Percentiles rank a stretch among this genome's conserved stretches.
Evolutionary conservation across 805 yeast genomes (phyloP).

Genomic region (Candida takata): DNA sequence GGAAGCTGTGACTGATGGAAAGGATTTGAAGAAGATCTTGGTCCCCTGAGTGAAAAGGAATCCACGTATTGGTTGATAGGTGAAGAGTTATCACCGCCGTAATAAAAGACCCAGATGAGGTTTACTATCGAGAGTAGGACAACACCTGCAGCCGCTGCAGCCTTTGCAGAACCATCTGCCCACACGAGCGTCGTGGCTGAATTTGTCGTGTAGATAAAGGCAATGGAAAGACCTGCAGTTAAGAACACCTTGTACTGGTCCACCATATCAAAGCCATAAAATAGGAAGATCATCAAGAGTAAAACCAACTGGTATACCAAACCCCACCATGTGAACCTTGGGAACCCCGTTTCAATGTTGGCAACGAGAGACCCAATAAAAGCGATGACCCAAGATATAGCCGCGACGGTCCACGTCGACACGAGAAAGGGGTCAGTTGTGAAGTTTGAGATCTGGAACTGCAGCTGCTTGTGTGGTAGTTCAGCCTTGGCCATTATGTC

Average conservation of each 20-base stretch:
- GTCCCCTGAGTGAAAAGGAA: slow-evolving; percentile 60
- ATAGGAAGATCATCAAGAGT: slow-evolving; percentile 40
- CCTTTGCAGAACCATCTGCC: slow-evolving; percentile 51
- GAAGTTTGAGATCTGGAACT: slow-evolving; percentile 32
- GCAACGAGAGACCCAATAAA: slow-evolving; percentile 78
- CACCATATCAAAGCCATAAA: slow-evolving; percentile 55
- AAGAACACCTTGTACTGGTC: slow-evolving; percentile 57
- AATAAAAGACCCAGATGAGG: slow-evolving; percentile 78
- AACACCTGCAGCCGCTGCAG: slow-evolving; percentile 91
- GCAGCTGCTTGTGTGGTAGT: background rate
- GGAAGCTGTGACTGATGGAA: slow-evolving; percentile 6
- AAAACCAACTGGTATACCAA: slow-evolving; percentile 68
- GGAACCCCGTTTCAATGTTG: slow-evolving; percentile 40
- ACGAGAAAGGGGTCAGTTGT: slow-evolving; percentile 84
- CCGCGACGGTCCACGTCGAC: slow-evolving; percentile 67
- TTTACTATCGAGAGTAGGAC: slow-evolving; percentile 77
- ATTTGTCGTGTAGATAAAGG: slow-evolving; percentile 80
- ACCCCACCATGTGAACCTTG: slow-evolving; percentile 96
- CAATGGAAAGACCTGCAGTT: slow-evolving; percentile 43
- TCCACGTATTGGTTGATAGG: slow-evolving; percentile 81
- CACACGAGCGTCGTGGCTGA: slow-evolving; percentile 77
- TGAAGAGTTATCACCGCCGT: slow-evolving; percentile 87
- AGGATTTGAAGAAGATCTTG: slow-evolving; percentile 29
- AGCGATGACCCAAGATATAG: slow-evolving; percentile 81
- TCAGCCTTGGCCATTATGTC: background rate